Evolutionary conservation across 2,329 filamentous ascomycete genomes (phyloP).

Genomic region (Diaporthe capsici): DNA sequence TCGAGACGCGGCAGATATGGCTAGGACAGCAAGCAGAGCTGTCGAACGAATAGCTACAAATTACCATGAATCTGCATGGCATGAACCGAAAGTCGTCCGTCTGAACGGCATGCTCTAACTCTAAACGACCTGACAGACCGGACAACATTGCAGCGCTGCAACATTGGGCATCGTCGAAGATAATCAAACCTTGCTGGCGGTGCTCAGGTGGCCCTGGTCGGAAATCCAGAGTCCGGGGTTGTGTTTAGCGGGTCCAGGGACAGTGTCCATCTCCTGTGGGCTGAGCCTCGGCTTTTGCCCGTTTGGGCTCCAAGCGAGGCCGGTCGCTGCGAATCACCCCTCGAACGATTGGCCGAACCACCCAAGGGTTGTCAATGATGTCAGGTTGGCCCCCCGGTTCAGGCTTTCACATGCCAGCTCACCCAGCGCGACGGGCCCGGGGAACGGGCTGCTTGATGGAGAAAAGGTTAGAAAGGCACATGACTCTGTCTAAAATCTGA

Average conservation of each 20-base stretch:
- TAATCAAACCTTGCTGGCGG: neutral
- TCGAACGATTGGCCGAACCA: constrained; percentile 32
- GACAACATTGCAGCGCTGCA: constrained; percentile 13
- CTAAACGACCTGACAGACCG: constrained; percentile 21
- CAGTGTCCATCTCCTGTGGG: neutral
- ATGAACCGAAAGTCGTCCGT: neutral
- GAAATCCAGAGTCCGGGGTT: constrained; percentile 17
- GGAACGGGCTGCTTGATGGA: neutral
- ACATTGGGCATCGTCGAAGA: neutral
- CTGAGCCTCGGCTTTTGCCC: constrained; percentile 39
- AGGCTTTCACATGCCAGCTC: constrained; percentile 41
- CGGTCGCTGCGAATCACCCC: constrained; percentile 16
- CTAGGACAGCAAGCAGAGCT: neutral
- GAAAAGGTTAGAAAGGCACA: constrained; percentile 28
- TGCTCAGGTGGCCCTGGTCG: constrained; percentile 1
- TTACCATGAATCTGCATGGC: neutral
- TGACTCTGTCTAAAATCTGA: constrained; percentile 32
- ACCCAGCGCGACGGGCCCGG: neutral
- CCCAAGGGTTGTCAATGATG: constrained; percentile 35
- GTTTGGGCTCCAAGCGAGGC: constrained; percentile 10
- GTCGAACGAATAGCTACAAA: constrained; percentile 8
- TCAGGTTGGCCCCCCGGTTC: constrained; percentile 22
- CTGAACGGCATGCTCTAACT: constrained; percentile 4
- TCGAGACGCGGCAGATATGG: constrained; percentile 9
- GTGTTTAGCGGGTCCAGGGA: neutral